phyloP scores from a whole-genome alignment of 2,329 filamentous ascomycete genomes.

The Beauveria pseudobassiana region DNA sequence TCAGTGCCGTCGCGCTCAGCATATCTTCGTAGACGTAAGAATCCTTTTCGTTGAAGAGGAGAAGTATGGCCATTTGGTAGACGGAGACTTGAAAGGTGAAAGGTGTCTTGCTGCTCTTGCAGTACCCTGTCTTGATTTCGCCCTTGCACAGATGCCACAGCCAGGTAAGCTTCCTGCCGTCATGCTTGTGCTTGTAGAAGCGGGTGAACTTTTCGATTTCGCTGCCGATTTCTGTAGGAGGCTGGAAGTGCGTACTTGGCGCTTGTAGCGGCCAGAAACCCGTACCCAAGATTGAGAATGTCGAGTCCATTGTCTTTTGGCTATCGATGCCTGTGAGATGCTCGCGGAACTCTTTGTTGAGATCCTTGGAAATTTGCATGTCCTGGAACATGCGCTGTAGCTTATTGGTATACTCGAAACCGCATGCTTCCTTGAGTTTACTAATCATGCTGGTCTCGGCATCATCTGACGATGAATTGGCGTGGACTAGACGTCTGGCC shows the following conservation, averaged over 20 bases:
- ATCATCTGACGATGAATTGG: conserved; percentile 91
- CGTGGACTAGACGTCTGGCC: conserved; percentile 88
- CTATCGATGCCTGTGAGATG: conserved; percentile 50
- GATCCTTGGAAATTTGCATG: conserved; percentile 97
- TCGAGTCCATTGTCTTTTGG: conserved; percentile 69
- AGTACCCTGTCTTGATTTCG: conserved; percentile 89
- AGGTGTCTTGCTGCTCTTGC: conserved; percentile 79
- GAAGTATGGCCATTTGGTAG: conserved; percentile 93
- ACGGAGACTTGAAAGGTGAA: conserved; percentile 97
- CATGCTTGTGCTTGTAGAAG: conserved; percentile 96
- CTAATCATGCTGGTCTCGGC: conserved; percentile 99
- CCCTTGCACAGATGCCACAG: conserved; percentile 98
- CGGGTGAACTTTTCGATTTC: conserved; percentile 84
- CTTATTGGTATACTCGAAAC: conserved; percentile 99
- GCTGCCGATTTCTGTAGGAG: conserved; percentile 74
- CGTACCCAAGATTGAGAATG: conserved; percentile 89
- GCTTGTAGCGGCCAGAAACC: conserved; percentile 94
- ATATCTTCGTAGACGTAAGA: conserved; percentile 84
- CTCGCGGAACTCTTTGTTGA: conserved; percentile 84
- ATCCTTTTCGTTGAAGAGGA: conserved; percentile 91
- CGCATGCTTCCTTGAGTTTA: conserved; percentile 96
- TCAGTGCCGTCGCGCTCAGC: conserved; percentile 69
- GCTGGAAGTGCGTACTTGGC: conserved; percentile 80
- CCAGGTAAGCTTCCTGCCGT: conserved; percentile 93
- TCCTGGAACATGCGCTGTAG: conserved; percentile 99